These are phyloP conservation scores for Penicillium simplicissimum DNA, from an alignment of 495 filamentous ascomycete species.

Conservation along the genomic window DNA sequence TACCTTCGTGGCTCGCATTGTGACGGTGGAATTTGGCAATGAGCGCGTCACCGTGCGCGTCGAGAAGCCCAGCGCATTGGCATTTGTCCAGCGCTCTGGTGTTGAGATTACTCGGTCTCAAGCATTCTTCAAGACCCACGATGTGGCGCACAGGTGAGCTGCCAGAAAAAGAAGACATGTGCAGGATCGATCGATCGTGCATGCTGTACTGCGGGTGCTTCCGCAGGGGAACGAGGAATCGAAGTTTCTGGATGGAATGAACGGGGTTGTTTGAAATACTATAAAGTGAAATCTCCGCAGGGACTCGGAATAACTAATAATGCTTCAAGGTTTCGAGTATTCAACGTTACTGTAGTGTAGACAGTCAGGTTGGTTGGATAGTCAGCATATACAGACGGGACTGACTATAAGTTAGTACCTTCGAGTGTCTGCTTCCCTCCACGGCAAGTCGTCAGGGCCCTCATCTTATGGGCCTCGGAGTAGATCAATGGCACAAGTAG, in stretches of 20 bases:
- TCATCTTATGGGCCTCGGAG: neutral
- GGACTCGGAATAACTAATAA: too few relatives aligned
- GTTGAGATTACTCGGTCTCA: slow-evolving; percentile 56
- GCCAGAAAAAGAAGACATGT: neutral
- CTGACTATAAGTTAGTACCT: too few relatives aligned
- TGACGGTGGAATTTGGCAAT: slow-evolving; percentile 53
- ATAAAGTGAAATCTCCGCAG: neutral
- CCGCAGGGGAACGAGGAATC: neutral
- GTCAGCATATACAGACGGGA: neutral
- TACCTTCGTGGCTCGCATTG: slow-evolving; percentile 53
- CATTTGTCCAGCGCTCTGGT: slow-evolving; percentile 56
- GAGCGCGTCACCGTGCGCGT: slow-evolving; percentile 52
- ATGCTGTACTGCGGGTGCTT: slow-evolving; percentile 1
- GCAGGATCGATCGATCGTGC: slow-evolving; percentile 1
- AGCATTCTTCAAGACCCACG: slow-evolving; percentile 46
- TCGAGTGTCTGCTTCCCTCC: neutral
- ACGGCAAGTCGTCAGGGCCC: neutral
- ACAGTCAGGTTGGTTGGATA: neutral
- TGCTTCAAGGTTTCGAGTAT: neutral
- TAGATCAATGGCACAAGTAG: neutral
- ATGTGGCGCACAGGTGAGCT: slow-evolving; percentile 13
- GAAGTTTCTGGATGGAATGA: neutral
- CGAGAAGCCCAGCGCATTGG: slow-evolving; percentile 60
- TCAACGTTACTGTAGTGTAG: neutral
- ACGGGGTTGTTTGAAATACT: neutral